A percentile compares a stretch with the other conserved stretches of the same genome.
Conservation (phyloP, 257 asterid species). For the Apocynum venetum region DNA sequence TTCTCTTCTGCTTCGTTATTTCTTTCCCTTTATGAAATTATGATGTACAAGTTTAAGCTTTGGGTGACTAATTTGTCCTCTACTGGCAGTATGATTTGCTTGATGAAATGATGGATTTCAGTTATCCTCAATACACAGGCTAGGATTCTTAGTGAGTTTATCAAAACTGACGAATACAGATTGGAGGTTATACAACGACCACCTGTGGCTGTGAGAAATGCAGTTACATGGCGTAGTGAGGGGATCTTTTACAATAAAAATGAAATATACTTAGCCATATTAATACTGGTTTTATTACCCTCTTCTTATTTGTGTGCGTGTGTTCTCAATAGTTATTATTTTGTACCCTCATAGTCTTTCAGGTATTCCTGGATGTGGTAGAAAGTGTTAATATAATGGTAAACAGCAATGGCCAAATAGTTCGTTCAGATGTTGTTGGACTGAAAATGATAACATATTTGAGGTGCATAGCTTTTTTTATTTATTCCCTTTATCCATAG, state of each 20-base stretch:
- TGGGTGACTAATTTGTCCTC: background rate
- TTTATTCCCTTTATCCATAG: background rate
- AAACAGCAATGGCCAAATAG: conserved; percentile 48
- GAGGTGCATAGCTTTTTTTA: conserved; percentile 30
- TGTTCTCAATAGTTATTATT: background rate
- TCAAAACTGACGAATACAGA: conserved; percentile 97
- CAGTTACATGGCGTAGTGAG: conserved; percentile 99
- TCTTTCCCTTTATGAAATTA: background rate
- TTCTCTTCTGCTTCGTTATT: background rate
- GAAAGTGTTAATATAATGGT: conserved; percentile 48
- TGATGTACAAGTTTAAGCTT: background rate
- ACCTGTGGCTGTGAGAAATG: conserved; percentile 99
- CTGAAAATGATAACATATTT: conserved; percentile 44
- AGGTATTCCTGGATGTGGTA: conserved; percentile 52
- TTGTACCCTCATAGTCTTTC: conserved; percentile 8
- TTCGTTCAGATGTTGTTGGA: conserved; percentile 46
- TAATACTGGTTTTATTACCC: background rate
- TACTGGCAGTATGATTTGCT: conserved; percentile 81
- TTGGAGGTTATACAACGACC: conserved; percentile 98
- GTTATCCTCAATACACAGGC: conserved; percentile 99
- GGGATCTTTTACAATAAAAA: conserved; percentile 93
- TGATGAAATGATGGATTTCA: conserved; percentile 99
- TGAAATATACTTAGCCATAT: conserved; percentile 49
- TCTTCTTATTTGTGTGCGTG: background rate
- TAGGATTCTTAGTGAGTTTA: conserved; percentile 94